Base-by-base conservation (phyloP, 495 filamentous ascomycete genomes). In the Xylaria telfairii region DNA sequence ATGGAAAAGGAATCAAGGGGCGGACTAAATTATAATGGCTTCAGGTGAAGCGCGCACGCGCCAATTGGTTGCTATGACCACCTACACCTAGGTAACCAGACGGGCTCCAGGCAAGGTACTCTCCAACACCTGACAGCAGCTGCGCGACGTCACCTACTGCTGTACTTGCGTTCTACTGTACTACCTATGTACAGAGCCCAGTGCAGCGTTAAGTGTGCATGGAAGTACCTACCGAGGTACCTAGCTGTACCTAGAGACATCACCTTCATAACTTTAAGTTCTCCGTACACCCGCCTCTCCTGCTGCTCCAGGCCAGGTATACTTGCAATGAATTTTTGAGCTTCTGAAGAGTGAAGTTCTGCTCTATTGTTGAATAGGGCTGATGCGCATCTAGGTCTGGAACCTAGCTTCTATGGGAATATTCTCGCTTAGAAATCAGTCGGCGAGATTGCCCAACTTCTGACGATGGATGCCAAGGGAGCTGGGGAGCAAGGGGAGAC, bases 401-500 rank as follows among this genome's bases (percentile, higher is more conserved):
- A 26, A 19, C 1, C 1, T 37, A 28, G 19, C 19, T 39, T 51
- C 62, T 19, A 39, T n/a, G 17, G 28, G 17, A 2, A 37, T 39
- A 8, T 21, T 39, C 26, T 47, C 37, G 41, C 53, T 34, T 60
- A 44, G 67, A 24, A 54, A 63, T 32, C 46, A 63, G 39, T 47
- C 21, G 6, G 7, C n/a, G 13, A 37, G n/a, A 47, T 41, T 41
- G 65, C 13, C 28, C 34, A 21, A 39, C n/a, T 65, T 39, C 19
- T 56, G 59, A 65, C 15, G 15, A 71, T 71, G 68, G 61, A 65
- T 30, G 42, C 21, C 39, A 49, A 65, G 60, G 32, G n/a, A 30
- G 60, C 46, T 39, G 51, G n/a, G 47, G 49, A 65, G 17, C 61
- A 60, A 42, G 46, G 70, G 68, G 66, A 68, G 39, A 71, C 73